These are phyloP conservation scores for Simplicillium sp. DNA, from an alignment of 2,329 filamentous ascomycete species.

Conservation along the genomic window DNA sequence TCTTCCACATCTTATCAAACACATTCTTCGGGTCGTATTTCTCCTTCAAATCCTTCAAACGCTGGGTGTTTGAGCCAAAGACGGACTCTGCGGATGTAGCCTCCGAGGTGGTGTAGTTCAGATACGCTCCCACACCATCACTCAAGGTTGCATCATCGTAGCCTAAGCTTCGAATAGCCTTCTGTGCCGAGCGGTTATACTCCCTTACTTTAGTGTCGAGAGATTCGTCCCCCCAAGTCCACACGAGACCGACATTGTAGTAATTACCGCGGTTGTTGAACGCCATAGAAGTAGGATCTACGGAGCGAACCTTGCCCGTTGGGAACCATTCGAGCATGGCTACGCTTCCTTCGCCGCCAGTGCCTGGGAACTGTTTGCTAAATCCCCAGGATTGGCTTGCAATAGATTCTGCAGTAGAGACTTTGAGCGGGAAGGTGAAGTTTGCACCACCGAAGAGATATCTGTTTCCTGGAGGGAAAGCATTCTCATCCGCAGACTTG, in stretches of 20 bases:
- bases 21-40: constrained; percentile 23
- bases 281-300: constrained; percentile 25
- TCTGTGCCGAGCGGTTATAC: constrained; percentile 6
- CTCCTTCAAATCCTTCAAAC: constrained; percentile 20
- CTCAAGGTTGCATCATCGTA: constrained; percentile 12
- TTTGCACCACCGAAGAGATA: constrained; percentile 21
- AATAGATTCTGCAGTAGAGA: constrained; percentile 18
- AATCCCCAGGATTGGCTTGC: constrained; percentile 19
- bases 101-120: constrained; percentile 2
- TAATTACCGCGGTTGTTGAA: constrained; percentile 34
- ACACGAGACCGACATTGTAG: constrained; percentile 29
- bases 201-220: constrained; percentile 25
- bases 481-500: constrained; percentile 20
- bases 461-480: constrained; percentile 24
- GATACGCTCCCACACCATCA: constrained; percentile 4
- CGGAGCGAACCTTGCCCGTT: constrained; percentile 25
- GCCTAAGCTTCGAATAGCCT: constrained; percentile 13
- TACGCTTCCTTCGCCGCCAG: constrained; percentile 12
- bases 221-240: constrained; percentile 27
- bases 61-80: constrained; percentile 19
- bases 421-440: constrained; percentile 29
- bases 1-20: constrained; percentile 16
- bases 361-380: constrained; percentile 8
- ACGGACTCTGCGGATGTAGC: constrained; percentile 14
- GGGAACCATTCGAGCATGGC: constrained; percentile 33